These are phyloP conservation scores for Firmiana major DNA, from an alignment of 345 rosid genomes.

Conservation along the genomic window DNA sequence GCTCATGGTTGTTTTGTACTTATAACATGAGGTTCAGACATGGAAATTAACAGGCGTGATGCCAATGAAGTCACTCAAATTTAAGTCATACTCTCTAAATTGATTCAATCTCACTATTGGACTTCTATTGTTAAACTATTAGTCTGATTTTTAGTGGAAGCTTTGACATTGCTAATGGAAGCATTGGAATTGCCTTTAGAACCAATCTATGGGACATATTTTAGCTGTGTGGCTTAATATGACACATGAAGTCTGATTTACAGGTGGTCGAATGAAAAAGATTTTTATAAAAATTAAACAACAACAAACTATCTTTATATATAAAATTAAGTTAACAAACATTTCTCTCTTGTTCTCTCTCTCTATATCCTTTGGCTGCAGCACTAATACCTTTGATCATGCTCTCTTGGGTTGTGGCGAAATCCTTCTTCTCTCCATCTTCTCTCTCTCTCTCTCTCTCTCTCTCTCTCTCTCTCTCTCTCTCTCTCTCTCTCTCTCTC, in stretches of 20 bases:
- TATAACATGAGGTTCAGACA: not conserved
- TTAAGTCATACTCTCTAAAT: not conserved
- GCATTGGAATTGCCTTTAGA: not conserved
- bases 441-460: not conserved
- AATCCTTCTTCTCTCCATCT: not conserved
- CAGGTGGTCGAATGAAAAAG: not conserved
- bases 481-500: not conserved
- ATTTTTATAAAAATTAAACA: not conserved
- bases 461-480: not conserved
- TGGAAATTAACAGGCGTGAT: not conserved
- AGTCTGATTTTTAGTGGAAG: not conserved
- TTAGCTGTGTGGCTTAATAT: not conserved
- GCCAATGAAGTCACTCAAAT: not conserved
- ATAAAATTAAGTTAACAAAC: not conserved
- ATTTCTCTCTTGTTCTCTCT: not conserved
- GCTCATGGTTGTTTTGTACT: not conserved
- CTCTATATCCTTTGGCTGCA: not conserved
- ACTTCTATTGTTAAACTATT: not conserved
- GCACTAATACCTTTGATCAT: not conserved
- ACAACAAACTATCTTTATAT: not conserved
- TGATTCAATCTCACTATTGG: not conserved
- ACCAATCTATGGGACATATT: not conserved
- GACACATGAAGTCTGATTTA: not conserved
- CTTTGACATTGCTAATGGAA: no score
- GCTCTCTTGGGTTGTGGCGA: not conserved